A percentile compares a stretch with the other conserved stretches of the same genome.
Conservation (phyloP, 805 yeast species). For the Schwanniomyces sp. region DNA sequence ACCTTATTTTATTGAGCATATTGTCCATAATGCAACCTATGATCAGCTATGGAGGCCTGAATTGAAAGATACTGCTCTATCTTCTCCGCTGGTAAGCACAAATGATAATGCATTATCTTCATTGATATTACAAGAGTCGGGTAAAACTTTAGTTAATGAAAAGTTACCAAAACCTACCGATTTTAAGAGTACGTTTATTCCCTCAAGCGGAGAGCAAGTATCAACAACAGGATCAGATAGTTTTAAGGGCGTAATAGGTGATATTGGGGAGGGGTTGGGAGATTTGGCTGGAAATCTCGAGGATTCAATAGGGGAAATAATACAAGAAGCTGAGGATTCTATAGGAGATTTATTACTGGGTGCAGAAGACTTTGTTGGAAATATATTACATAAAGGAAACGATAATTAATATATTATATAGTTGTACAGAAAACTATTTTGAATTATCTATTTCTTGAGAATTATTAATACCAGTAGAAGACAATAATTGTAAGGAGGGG, state of each 20-base stretch:
- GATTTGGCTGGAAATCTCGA: conserved; percentile 15
- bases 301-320: conserved; percentile 12
- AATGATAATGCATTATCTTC: conserved; percentile 24
- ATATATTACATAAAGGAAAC: not conserved
- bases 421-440: not conserved
- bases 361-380: conserved; percentile 13
- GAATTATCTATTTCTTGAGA: not conserved
- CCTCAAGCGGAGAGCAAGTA: not conserved
- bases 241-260: conserved; percentile 7
- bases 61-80: not conserved
- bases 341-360: not conserved
- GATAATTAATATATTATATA: not conserved
- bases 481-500: conserved; percentile 3
- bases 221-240: not conserved
- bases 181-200: conserved; percentile 7
- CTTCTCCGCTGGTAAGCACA: conserved; percentile 1
- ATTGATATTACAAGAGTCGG: conserved; percentile 21
- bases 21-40: conserved; percentile 51
- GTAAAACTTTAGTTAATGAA: conserved; percentile 14
- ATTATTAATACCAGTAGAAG: not conserved
- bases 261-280: conserved; percentile 14
- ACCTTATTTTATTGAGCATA: conserved; percentile 43
- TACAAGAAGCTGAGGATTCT: conserved; percentile 13
- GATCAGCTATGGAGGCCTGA: conserved; percentile 40
- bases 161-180: conserved; percentile 27